These are phyloP conservation scores for Camelina laxa DNA, from an alignment of 345 rosid genomes.

Conservation along the genomic window DNA sequence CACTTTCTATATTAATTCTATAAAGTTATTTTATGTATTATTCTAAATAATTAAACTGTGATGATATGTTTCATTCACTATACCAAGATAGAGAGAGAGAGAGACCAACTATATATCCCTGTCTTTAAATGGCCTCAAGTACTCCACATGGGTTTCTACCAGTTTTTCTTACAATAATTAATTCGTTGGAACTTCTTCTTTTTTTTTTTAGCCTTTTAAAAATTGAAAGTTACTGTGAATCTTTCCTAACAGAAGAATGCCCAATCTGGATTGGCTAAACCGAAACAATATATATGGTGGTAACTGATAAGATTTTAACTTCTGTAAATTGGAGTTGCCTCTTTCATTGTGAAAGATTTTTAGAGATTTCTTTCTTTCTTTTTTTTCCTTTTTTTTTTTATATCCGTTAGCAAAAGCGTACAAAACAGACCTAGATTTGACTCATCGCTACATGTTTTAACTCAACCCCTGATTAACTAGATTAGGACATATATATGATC, in stretches of 20 bases:
- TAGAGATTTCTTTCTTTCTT: too few relatives aligned
- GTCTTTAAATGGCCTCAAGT: constrained; percentile 30
- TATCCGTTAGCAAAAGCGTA: neutral
- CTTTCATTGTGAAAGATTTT: too few relatives aligned
- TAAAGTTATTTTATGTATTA: constrained; percentile 3
- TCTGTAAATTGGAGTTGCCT: neutral
- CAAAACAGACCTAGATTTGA: neutral
- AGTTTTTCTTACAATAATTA: neutral
- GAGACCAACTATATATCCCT: neutral
- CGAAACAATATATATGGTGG: neutral
- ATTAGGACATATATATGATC: neutral
- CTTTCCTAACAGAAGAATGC: neutral
- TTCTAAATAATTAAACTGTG: neutral
- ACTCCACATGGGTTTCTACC: constrained; percentile 36
- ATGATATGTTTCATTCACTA: neutral
- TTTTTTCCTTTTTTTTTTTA: neutral
- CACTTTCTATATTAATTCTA: constrained; percentile 8
- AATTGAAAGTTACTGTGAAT: neutral
- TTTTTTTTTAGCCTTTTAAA: neutral
- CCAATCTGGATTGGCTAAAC: neutral
- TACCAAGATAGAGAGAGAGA: neutral
- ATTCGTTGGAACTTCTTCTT: constrained; percentile 4
- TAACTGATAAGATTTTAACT: neutral
- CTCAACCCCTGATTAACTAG: neutral
- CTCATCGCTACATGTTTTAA: neutral